These are phyloP conservation scores for Ophiostoma himal-ulmi DNA, from an alignment of 2,329 filamentous ascomycete species.

Conservation along the genomic window DNA sequence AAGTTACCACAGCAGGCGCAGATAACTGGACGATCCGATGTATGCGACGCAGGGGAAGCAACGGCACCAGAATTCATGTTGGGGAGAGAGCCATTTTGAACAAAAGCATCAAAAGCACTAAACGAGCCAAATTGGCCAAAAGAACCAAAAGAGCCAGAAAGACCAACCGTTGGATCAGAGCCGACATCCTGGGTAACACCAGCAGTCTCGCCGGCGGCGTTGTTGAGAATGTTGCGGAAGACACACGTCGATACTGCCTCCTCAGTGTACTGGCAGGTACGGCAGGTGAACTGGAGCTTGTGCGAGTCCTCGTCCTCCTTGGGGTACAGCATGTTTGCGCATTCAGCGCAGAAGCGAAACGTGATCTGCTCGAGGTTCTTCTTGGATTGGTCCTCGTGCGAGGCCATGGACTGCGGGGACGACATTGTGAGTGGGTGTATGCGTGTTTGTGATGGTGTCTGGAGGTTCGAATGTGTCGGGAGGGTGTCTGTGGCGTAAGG, in stretches of 20 bases:
- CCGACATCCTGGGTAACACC: constrained; percentile 96
- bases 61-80: constrained; percentile 4
- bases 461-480: background rate
- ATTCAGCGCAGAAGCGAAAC: constrained; percentile 97
- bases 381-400: constrained; percentile 40
- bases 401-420: constrained; percentile 46
- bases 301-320: constrained; percentile 84
- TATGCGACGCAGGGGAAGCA: background rate
- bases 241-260: constrained; percentile 83
- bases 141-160: constrained; percentile 39
- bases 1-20: constrained; percentile 45
- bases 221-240: constrained; percentile 91
- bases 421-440: constrained; percentile 41
- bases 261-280: constrained; percentile 89
- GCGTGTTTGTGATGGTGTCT: background rate
- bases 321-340: constrained; percentile 96
- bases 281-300: constrained; percentile 89
- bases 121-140: constrained; percentile 19
- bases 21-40: constrained; percentile 30
- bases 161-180: constrained; percentile 97
- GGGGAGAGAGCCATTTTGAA: constrained; percentile 18
- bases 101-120: constrained; percentile 17
- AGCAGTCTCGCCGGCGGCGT: constrained; percentile 86
- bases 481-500: background rate
- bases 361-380: constrained; percentile 73